Evolutionary conservation across 176 grass and related monocot species (phyloP), one percentile per base, ranked within the genome.

Genomic region (Triticum turgidum): DNA sequence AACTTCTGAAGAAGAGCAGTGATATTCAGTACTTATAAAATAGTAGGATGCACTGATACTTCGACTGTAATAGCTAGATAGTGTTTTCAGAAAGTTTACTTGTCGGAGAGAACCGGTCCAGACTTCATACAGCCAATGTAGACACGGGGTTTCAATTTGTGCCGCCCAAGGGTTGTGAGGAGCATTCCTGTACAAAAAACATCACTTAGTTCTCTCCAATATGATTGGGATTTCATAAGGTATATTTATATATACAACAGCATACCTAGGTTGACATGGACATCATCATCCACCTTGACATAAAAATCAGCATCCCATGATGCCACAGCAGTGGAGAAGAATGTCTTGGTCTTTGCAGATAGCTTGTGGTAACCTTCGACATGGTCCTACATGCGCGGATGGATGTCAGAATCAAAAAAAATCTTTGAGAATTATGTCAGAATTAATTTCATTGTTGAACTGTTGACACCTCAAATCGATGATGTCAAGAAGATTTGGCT

Each of bases 81-180:
- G 27, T 37, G 73, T 89, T 87, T 90, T 47, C 47, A 70, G 68
- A 81, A 79, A 6, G 85, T 76, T 89, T 97, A 97, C 95, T 91
- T 95, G 54, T 97, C 91, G 1, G 92, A 76, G 87, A 99, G 94
- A 80, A 99, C 94, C 11, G 97, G 92, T 54, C 94, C 94, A 2
- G 97, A 99, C 74, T 99, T 99, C 97, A 99, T 99, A 39, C 97
- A 99, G 38, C 97, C 97, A 79, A 99, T 96, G 68, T 99, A 99
- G 68, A 93, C 93, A 75, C 97, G 92, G 3, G 97, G 90, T 77
- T 94, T 99, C 75, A 93, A 49, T 86, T 93, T 97, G 45, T 97
- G 92, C n/a, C 83, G 92, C 44, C 94, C 89, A 34, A 99, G 92
- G 76, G 94, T 97, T 18, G 90, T 91, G 15, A 92, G 67, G 29